phyloP scores from a whole-genome alignment of 1,139 yeast species.

The Pichia sp. region DNA sequence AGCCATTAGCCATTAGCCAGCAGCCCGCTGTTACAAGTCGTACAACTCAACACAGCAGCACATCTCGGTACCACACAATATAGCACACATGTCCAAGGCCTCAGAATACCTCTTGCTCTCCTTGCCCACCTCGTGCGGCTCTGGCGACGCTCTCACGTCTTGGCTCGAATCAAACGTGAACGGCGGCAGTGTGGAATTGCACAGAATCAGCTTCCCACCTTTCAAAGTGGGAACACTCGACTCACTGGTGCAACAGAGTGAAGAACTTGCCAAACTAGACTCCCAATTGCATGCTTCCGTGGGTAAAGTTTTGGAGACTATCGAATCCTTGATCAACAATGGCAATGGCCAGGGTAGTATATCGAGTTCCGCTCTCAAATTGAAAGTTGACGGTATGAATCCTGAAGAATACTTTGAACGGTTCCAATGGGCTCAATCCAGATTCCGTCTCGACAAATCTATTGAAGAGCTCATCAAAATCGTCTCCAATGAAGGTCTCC shows the following conservation, averaged over 20 bases:
- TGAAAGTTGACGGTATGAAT: slow-evolving; percentile 33
- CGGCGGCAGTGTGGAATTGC: slow-evolving; percentile 36
- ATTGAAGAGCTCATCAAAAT: slow-evolving; percentile 65
- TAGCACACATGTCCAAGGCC: no score
- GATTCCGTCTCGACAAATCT: slow-evolving; percentile 79
- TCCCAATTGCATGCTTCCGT: slow-evolving; percentile 63
- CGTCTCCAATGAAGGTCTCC: slow-evolving; percentile 70
- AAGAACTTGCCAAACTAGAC: slow-evolving; percentile 79
- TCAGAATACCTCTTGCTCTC: slow-evolving; percentile 45
- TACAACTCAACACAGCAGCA: no score
- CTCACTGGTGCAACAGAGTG: slow-evolving; percentile 82
- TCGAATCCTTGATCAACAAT: slow-evolving; percentile 21
- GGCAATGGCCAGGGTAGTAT: slow-evolving; percentile 6
- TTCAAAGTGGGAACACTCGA: slow-evolving; percentile 95
- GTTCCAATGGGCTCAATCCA: slow-evolving; percentile 82
- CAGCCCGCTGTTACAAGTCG: no score
- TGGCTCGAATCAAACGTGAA: slow-evolving; percentile 41
- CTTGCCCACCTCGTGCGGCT: slow-evolving; percentile 42
- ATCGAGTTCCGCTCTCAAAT: slow-evolving; percentile 10
- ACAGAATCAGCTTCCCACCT: slow-evolving; percentile 61
- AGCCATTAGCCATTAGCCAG: no score
- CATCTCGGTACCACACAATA: no score
- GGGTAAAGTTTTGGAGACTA: slow-evolving; percentile 67
- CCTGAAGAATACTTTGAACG: slow-evolving; percentile 60
- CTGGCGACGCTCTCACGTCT: slow-evolving; percentile 23